phyloP scores from a whole-genome alignment of 2,329 filamentous ascomycete genomes.

The Aspergillus neoniger region DNA sequence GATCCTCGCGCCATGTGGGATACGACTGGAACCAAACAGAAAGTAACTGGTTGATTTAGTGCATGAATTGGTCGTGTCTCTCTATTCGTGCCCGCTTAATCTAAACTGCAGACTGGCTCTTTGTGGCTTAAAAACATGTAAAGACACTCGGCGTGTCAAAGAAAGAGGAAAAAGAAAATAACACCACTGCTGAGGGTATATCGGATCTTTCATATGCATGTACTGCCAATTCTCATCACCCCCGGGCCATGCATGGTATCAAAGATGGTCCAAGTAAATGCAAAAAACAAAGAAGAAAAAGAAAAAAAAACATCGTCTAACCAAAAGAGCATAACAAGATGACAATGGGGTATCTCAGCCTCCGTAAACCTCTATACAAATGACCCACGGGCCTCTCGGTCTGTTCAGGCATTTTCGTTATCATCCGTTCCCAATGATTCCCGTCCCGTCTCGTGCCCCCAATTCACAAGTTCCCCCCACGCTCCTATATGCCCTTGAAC shows the following conservation, averaged over 20 bases:
- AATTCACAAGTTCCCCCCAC: background rate
- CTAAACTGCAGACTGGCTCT: background rate
- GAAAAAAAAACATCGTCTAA: constrained; percentile 7
- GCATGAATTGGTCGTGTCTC: background rate
- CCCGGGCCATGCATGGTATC: constrained; percentile 4
- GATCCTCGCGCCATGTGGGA: constrained; percentile 1
- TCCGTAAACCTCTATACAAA: constrained; percentile 16
- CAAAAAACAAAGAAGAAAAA: background rate
- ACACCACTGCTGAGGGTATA: background rate
- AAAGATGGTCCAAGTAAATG: background rate
- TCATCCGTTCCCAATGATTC: background rate
- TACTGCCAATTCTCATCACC: background rate
- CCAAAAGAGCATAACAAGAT: constrained; percentile 14
- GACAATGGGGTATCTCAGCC: constrained; percentile 22
- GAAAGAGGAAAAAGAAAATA: too few species aligned
- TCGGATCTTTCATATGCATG: constrained; percentile 5
- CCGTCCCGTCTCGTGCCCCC: background rate
- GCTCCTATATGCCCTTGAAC: background rate
- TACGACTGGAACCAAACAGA: background rate
- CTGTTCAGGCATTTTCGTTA: background rate
- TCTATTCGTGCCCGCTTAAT: constrained; percentile 4
- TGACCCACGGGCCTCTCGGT: background rate
- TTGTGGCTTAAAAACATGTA: too few species aligned
- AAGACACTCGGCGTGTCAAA: too few species aligned
- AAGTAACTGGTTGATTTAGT: too few species aligned